Evolutionary conservation across 1,139 yeast genomes (phyloP), one percentile per base, ranked within the genome.

Genomic region (Taphrina deformans): DNA sequence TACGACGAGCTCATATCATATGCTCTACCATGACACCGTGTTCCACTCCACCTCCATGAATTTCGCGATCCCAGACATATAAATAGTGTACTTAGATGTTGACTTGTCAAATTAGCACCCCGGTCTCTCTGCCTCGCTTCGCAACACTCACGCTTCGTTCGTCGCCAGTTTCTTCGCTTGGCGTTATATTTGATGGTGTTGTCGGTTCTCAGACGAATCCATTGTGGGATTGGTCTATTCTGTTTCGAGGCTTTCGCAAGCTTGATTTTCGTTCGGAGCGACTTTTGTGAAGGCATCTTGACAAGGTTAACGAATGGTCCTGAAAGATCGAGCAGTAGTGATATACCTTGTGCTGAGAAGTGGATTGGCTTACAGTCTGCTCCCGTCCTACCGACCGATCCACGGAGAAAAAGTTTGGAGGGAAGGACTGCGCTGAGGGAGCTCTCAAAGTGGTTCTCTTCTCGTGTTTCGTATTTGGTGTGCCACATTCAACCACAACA

Each of bases 201-300:
- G 83, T 84, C 87, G 81, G 99, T 91, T 88, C 92, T 93, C 84
- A 93, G 87, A 85, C 99, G 90, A 89, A 92, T 85, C 98, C 98
- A 95, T 85, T 93, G 97, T 79, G 99, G 99, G 81, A 95, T 88
- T 80, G 98, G 97, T 86, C 99, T 90, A 95, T 92, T 93, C 85
- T 91, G 97, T 85, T 92, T 93, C 81, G 87, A 87, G 80, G 97
- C 98, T 88, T 93, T 93, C 80, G 97, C 97, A 82, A 95, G 88
- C 88, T 91, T 93, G 85, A 92, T 96, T 91, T 95, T 95, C 83
- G 89, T 89, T 83, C 84, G 91, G 88, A 95, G 91, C 77, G 97
- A 86, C 85, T 95, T 95, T 84, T 92, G 93, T 26, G 67, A 66
- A 33, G 68, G 58, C 58, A 53, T 53, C 48, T 38, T 35, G 48